Evolutionary conservation across 1,284 basidiomycete species (phyloP).

Genomic region (Taiwanofungus camphoratus): DNA sequence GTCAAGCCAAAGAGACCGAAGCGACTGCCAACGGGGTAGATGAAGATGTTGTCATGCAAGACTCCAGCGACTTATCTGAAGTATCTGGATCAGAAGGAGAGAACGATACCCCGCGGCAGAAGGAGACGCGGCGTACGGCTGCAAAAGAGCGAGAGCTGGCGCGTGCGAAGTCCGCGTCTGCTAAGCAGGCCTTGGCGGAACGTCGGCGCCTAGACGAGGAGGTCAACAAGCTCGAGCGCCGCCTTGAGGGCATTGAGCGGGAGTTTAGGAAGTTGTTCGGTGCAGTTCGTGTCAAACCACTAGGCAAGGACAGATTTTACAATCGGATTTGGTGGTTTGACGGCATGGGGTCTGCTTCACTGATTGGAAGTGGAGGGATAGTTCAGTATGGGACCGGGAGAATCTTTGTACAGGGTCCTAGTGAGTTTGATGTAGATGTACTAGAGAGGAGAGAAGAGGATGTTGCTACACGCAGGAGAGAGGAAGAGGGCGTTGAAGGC

Average conservation of each 20-base stretch:
- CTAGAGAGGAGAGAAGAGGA: slow-evolving; percentile 52
- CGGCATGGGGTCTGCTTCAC: slow-evolving; percentile 81
- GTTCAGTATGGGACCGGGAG: slow-evolving; percentile 84
- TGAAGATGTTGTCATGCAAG: slow-evolving; percentile 53
- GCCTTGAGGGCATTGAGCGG: slow-evolving; percentile 84
- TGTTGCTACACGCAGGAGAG: slow-evolving; percentile 50
- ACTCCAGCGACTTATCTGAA: slow-evolving; percentile 69
- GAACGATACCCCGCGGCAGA: slow-evolving; percentile 41
- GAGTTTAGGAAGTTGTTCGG: slow-evolving; percentile 88
- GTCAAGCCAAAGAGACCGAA: slow-evolving; percentile 48
- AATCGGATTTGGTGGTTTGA: slow-evolving; percentile 99
- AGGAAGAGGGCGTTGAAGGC: slow-evolving; percentile 76
- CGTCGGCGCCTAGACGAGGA: slow-evolving; percentile 85
- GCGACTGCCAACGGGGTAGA: slow-evolving; percentile 33
- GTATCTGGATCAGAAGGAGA: slow-evolving; percentile 37
- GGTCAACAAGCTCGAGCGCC: slow-evolving; percentile 70
- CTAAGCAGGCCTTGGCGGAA: slow-evolving; percentile 68
- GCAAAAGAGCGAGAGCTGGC: slow-evolving; percentile 75
- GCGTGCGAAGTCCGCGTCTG: slow-evolving; percentile 64
- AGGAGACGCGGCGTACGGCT: slow-evolving; percentile 34
- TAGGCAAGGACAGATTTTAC: slow-evolving; percentile 91
- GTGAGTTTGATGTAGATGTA: slow-evolving; percentile 69
- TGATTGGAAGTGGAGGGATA: slow-evolving; percentile 69
- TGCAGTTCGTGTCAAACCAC: slow-evolving; percentile 77
- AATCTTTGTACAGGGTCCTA: slow-evolving; percentile 87